Evolutionary conservation across 2,329 filamentous ascomycete genomes (phyloP).

Genomic region (Colletotrichum tamarilloi): DNA sequence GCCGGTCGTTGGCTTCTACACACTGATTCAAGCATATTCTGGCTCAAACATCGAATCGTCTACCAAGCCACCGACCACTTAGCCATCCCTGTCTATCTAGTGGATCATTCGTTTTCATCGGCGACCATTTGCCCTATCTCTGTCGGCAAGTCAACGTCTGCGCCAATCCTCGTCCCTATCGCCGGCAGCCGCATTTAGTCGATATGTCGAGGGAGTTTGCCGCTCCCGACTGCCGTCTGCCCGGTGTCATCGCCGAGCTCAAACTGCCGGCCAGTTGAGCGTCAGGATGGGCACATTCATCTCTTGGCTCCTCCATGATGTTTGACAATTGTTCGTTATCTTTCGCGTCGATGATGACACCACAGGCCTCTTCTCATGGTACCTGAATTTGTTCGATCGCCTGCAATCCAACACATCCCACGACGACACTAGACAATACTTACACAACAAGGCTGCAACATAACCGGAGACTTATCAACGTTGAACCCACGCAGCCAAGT

Average conservation of each 20-base stretch:
- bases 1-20: background rate
- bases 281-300: background rate
- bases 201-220: background rate
- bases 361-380: background rate
- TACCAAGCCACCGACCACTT: background rate
- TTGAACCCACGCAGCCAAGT: background rate
- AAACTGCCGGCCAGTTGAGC: background rate
- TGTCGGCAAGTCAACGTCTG: background rate
- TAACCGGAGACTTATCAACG: background rate
- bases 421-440: background rate
- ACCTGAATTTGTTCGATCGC: background rate
- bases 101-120: background rate
- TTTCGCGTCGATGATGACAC: background rate
- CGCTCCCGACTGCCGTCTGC: constrained; percentile 29
- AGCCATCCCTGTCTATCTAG: background rate
- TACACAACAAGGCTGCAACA: background rate
- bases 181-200: constrained; percentile 21
- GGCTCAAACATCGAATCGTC: background rate
- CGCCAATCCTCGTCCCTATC: background rate
- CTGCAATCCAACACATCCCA: background rate
- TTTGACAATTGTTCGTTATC: background rate
- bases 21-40: background rate
- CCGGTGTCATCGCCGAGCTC: background rate
- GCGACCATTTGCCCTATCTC: background rate
- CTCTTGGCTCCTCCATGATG: background rate